Base-by-base conservation (phyloP, 495 filamentous ascomycete genomes). In the Penicillium nucicola region DNA sequence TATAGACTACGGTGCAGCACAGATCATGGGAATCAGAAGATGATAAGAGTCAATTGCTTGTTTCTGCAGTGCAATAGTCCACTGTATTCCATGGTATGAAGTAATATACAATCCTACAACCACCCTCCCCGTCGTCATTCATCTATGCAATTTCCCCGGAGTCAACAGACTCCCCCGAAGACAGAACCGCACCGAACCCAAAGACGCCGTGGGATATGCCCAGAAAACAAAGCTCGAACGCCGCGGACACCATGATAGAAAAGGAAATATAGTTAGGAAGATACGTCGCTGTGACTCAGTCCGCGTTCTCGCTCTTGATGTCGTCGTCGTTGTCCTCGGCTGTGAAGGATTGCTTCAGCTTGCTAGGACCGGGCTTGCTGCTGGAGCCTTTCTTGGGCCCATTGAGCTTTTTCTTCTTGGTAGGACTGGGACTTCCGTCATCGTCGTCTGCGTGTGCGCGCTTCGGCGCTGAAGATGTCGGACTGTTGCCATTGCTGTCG, bases 391-490 rank as follows among this genome's bases (percentile, higher is more conserved):
- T 77, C 58, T 77, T 77, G 13, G 67, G 58, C 9, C 54, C 53
- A 19, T 68, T 67, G 2, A 66, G 57, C 56, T 77, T 77, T 60
- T 77, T 77, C 60, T 77, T 77, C 61, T 77, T 77, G 5, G 69
- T 64, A 7, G 70, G 52, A 18, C 64, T 61, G 31, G 69, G 55
- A 18, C 68, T 68, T 12, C 63, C 55, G 7, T 68, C 69, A 10
- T 70, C 67, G 0, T 75, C 73, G 23, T 77, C 71, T 23, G 56
- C 56, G 18, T 74, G 46, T 22, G 71, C 53, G 2, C 73, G 69
- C 35, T 77, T 77, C 5, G 65, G 58, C 12, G 68, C 60, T 22
- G 70, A 67, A 12, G 70, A 68, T 17, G 50, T 66, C 4, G 69
- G 68, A 12, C 68, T 70, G 48, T 62, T 67, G 34, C 53, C 64